These are phyloP conservation scores for Oidiodendron maius DNA, from an alignment of 495 filamentous ascomycete species.

Conservation along the genomic window DNA sequence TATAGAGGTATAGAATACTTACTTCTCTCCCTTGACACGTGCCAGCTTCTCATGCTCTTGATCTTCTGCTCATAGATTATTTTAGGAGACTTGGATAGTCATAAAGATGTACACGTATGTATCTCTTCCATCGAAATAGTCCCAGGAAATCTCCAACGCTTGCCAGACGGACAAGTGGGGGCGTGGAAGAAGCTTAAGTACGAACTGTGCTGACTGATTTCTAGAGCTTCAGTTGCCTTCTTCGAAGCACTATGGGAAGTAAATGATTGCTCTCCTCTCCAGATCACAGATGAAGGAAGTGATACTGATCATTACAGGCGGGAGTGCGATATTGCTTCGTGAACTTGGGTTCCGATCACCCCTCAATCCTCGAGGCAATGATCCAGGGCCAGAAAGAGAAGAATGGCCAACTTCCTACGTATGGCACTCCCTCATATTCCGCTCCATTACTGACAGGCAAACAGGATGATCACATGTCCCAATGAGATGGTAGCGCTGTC, in stretches of 20 bases:
- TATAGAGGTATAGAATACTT: too few species aligned
- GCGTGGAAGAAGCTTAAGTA: not conserved
- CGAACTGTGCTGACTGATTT: too few species aligned
- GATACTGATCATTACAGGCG: slow-evolving; percentile 32
- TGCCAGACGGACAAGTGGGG: not conserved
- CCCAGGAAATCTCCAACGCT: not conserved
- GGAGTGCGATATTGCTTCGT: slow-evolving; percentile 89
- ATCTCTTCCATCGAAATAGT: not conserved
- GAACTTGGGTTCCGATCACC: slow-evolving; percentile 60
- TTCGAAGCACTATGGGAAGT: slow-evolving; percentile 90
- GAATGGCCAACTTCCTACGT: slow-evolving; percentile 63
- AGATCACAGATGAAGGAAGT: not conserved
- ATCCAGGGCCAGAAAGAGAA: slow-evolving; percentile 70
- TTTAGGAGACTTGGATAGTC: too few species aligned
- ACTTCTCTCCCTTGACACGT: too few species aligned
- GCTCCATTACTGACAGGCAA: not conserved
- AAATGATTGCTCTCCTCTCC: not conserved
- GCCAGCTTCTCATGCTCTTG: too few species aligned
- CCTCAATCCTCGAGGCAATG: slow-evolving; percentile 84
- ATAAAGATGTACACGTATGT: not conserved
- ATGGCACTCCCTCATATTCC: not conserved
- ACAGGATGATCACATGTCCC: not conserved
- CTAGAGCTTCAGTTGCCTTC: slow-evolving; percentile 78
- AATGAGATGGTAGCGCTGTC: slow-evolving; percentile 86
- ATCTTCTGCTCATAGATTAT: too few species aligned